Percentiles rank a stretch among this genome's conserved stretches.
Conservation (phyloP, 169 alveolate species). For the Babesia divergens region DNA sequence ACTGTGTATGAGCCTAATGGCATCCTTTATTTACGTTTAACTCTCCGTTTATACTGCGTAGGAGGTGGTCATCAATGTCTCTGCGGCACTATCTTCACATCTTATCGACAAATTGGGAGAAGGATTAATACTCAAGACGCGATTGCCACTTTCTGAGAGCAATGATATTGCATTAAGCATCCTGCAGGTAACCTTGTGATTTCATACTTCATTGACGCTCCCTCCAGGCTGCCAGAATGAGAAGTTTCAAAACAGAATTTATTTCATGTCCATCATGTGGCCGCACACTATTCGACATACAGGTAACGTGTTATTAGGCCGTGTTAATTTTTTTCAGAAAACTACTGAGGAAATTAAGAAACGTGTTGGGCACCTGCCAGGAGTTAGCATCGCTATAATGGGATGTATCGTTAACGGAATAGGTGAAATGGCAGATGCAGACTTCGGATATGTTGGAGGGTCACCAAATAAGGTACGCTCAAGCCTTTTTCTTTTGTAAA, state of each 20-base stretch:
- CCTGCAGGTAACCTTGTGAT: slow-evolving; percentile 24
- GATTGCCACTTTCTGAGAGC: slow-evolving; percentile 33
- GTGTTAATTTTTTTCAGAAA: slow-evolving; percentile 34
- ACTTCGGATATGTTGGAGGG: slow-evolving; percentile 86
- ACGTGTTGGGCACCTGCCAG: slow-evolving; percentile 84
- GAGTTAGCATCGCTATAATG: slow-evolving; percentile 86
- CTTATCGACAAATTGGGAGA: slow-evolving; percentile 61
- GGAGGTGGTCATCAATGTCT: slow-evolving; percentile 41
- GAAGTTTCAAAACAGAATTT: slow-evolving; percentile 83
- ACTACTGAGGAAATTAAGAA: slow-evolving; percentile 76
- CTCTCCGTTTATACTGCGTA: neutral
- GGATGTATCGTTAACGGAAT: slow-evolving; percentile 89
- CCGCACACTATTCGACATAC: slow-evolving; percentile 81
- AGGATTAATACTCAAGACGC: slow-evolving; percentile 35
- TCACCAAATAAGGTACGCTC: slow-evolving; percentile 74
- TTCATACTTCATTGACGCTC: neutral
- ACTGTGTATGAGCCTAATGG: neutral
- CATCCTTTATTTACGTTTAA: neutral
- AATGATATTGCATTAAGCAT: slow-evolving; percentile 46
- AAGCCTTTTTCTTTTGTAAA: neutral
- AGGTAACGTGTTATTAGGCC: slow-evolving; percentile 1
- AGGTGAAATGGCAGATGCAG: slow-evolving; percentile 91
- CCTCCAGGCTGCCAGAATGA: slow-evolving; percentile 78
- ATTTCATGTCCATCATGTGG: slow-evolving; percentile 89
- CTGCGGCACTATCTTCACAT: slow-evolving; percentile 28